Percentiles rank a stretch among this genome's conserved stretches.
phyloP scores from a whole-genome alignment of 2,329 filamentous ascomycete species.

The Diaporthe sp. region DNA sequence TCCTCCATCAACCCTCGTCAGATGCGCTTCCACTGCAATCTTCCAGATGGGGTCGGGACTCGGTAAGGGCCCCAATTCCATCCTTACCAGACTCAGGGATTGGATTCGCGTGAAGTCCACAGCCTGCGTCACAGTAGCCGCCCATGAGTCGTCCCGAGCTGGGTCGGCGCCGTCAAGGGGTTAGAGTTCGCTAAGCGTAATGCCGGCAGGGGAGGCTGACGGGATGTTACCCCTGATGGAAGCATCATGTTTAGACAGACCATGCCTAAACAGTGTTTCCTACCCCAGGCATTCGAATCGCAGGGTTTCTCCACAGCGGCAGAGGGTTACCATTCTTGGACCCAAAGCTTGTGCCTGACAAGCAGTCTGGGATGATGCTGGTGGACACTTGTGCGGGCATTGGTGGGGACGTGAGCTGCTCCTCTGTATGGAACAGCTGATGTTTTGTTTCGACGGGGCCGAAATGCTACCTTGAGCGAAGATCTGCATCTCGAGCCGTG shows the following conservation, averaged over 20 bases:
- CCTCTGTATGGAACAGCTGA: constrained; percentile 36
- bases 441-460: constrained; percentile 39
- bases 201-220: constrained; percentile 6
- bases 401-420: constrained; percentile 35
- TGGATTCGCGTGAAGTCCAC: neutral
- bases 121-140: constrained; percentile 34
- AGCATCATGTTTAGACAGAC: constrained; percentile 18
- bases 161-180: constrained; percentile 15
- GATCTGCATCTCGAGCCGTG: neutral
- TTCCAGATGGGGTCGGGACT: constrained; percentile 30
- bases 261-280: constrained; percentile 22
- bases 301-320: constrained; percentile 21
- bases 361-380: constrained; percentile 3
- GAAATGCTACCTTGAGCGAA: neutral
- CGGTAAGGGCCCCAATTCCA: constrained; percentile 11
- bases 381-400: constrained; percentile 22
- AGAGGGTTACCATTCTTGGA: neutral
- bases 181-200: constrained; percentile 30
- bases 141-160: constrained; percentile 33
- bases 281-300: constrained; percentile 25
- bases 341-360: constrained; percentile 23
- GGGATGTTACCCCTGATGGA: constrained; percentile 24
- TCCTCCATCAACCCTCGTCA: constrained; percentile 16
- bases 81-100: neutral
- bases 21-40: constrained; percentile 38